These are phyloP conservation scores for Lachancea meyersii DNA, from an alignment of 805 yeast species.

Conservation along the genomic window DNA sequence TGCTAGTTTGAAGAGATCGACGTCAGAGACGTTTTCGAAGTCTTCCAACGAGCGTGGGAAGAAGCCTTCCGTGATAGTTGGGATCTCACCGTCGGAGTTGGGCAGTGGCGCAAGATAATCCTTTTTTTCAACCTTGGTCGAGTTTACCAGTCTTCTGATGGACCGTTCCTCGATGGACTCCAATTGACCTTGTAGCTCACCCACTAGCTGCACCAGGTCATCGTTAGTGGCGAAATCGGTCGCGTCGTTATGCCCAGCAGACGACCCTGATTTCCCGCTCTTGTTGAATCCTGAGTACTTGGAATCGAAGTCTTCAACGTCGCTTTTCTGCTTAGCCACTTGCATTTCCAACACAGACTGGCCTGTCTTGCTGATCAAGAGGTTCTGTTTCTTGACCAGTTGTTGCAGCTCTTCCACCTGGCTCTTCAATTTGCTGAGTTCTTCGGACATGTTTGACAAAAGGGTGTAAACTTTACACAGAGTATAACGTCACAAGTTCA, in stretches of 20 bases:
- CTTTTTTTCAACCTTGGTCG: slow-evolving; percentile 39
- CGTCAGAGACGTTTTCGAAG: slow-evolving; percentile 43
- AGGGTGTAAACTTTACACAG: background rate
- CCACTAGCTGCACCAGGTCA: slow-evolving; percentile 79
- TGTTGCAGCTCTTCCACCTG: slow-evolving; percentile 48
- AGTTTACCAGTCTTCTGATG: slow-evolving; percentile 62
- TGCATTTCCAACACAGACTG: slow-evolving; percentile 69
- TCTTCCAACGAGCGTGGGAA: slow-evolving; percentile 58
- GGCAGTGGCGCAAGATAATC: slow-evolving; percentile 59
- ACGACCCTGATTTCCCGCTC: slow-evolving; percentile 3
- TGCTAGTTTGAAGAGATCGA: slow-evolving; percentile 47
- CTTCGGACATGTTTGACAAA: slow-evolving; percentile 18
- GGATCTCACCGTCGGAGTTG: slow-evolving; percentile 73
- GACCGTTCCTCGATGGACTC: slow-evolving; percentile 73
- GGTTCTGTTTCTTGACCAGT: slow-evolving; percentile 58
- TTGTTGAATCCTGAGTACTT: slow-evolving; percentile 8
- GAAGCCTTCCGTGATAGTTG: slow-evolving; percentile 34
- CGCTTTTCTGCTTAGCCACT: slow-evolving; percentile 44
- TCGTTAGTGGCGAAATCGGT: slow-evolving; percentile 69
- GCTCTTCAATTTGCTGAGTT: slow-evolving; percentile 28
- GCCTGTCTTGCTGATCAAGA: slow-evolving; percentile 69
- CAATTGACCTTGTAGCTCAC: slow-evolving; percentile 84
- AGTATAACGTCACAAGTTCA: background rate
- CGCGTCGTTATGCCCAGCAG: slow-evolving; percentile 29
- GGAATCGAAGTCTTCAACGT: slow-evolving; percentile 29